phyloP scores from a whole-genome alignment of 257 asterid species.

The Knoxia roxburghii region DNA sequence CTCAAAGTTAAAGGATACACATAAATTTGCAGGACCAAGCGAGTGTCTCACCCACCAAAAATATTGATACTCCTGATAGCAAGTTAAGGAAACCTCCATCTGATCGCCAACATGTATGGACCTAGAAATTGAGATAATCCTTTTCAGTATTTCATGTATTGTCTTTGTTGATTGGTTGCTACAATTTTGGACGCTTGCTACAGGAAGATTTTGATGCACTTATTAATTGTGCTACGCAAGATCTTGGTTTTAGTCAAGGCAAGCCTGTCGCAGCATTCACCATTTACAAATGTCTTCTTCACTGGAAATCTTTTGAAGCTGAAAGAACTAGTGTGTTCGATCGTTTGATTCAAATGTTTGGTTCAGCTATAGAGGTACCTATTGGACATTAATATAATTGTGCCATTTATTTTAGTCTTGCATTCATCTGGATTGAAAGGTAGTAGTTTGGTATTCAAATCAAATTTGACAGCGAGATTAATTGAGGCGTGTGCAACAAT shows the following conservation, averaged over 20 bases:
- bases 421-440: not conserved
- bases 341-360: slow-evolving; percentile 95
- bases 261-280: slow-evolving; percentile 98
- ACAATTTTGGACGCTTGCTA: slow-evolving; percentile 19
- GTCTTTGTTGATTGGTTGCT: slow-evolving; percentile 15
- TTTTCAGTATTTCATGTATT: slow-evolving; percentile 2
- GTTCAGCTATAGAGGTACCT: slow-evolving; percentile 91
- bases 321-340: slow-evolving; percentile 97
- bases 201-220: slow-evolving; percentile 99
- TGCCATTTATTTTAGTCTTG: not conserved
- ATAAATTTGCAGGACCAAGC: slow-evolving; percentile 52
- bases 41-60: slow-evolving; percentile 43
- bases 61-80: slow-evolving; percentile 73
- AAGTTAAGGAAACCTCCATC: slow-evolving; percentile 75
- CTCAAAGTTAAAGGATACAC: slow-evolving; percentile 5
- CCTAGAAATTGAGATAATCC: slow-evolving; percentile 14
- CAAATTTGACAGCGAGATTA: not conserved
- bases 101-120: slow-evolving; percentile 76
- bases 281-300: slow-evolving; percentile 90
- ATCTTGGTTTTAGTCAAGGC: slow-evolving; percentile 95
- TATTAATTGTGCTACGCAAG: slow-evolving; percentile 79
- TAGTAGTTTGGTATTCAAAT: not conserved
- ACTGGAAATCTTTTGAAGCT: slow-evolving; percentile 99
- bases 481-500: not conserved
- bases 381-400: not conserved